phyloP scores from a whole-genome alignment of 768 basidiomycete genomes.

The Mycena floridula region DNA sequence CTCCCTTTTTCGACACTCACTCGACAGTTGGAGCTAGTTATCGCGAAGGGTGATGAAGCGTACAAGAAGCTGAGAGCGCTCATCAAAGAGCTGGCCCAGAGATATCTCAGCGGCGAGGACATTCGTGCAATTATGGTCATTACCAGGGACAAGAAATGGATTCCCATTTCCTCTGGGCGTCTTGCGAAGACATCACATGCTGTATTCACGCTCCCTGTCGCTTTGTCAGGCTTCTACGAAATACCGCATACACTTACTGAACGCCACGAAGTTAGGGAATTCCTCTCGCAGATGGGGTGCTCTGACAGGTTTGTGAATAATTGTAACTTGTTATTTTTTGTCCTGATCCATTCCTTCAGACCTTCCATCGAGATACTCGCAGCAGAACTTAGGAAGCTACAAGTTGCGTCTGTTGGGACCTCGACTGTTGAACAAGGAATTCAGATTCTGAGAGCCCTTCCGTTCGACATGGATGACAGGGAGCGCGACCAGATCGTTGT shows the following conservation, averaged over 20 bases:
- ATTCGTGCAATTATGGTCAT: constrained; percentile 10
- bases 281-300: constrained; percentile 5
- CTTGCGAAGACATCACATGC: constrained; percentile 16
- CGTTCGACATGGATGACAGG: constrained; percentile 13
- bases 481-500: constrained; percentile 25
- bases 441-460: constrained; percentile 22
- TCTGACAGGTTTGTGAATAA: constrained; percentile 1
- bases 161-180: constrained; percentile 20
- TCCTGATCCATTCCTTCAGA: constrained; percentile 11
- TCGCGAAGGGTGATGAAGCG: constrained; percentile 4
- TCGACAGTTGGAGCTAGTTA: constrained; percentile 17
- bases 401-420: constrained; percentile 3
- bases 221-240: constrained; percentile 21
- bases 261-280: background rate
- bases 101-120: constrained; percentile 14
- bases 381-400: constrained; percentile 17
- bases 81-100: constrained; percentile 23
- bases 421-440: constrained; percentile 18
- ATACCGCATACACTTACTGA: constrained; percentile 8
- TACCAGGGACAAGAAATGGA: constrained; percentile 21
- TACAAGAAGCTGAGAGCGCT: constrained; percentile 15
- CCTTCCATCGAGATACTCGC: constrained; percentile 24
- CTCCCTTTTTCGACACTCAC: constrained; percentile 23
- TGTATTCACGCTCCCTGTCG: constrained; percentile 13
- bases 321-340: background rate